Percentiles rank a stretch among this genome's conserved stretches.
Conservation (phyloP, 192 early-diverging fungal species). For the Pilobolus umbonatus region DNA sequence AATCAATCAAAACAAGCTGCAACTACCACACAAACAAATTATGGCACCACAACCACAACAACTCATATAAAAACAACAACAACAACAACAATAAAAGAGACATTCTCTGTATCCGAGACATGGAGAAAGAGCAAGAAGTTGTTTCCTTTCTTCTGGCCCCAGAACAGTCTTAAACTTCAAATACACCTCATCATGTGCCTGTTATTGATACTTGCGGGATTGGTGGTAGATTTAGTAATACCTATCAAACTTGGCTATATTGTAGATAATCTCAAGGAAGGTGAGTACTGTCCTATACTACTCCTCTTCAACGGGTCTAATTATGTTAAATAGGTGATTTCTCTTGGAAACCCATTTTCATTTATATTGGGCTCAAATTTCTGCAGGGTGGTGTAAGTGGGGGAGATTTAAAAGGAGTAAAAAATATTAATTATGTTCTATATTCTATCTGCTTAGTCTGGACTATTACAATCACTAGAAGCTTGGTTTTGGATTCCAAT, state of each 20-base stretch:
- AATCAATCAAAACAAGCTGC: conserved; percentile 10
- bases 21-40: conserved; percentile 17
- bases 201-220: conserved; percentile 54
- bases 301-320: background rate
- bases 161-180: conserved; percentile 53
- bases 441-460: too few relatives aligned
- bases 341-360: conserved; percentile 48
- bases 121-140: conserved; percentile 59
- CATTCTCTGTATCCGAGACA: too few relatives aligned
- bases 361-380: conserved; percentile 62
- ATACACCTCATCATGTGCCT: conserved; percentile 67
- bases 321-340: conserved; percentile 21
- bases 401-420: background rate
- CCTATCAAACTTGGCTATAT: conserved; percentile 80
- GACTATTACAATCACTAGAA: conserved; percentile 75
- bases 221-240: conserved; percentile 78
- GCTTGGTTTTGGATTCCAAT: conserved; percentile 91
- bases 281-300: background rate
- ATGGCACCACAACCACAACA: conserved; percentile 15
- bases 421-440: too few relatives aligned
- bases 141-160: conserved; percentile 84
- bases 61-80: conserved; percentile 23
- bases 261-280: conserved; percentile 59
- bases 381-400: conserved; percentile 66
- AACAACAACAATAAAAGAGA: conserved; percentile 23